A percentile compares a stretch with the other conserved stretches of the same genome.
phyloP scores from a whole-genome alignment of 2,329 filamentous ascomycete genomes.

The Graphium sp. region DNA sequence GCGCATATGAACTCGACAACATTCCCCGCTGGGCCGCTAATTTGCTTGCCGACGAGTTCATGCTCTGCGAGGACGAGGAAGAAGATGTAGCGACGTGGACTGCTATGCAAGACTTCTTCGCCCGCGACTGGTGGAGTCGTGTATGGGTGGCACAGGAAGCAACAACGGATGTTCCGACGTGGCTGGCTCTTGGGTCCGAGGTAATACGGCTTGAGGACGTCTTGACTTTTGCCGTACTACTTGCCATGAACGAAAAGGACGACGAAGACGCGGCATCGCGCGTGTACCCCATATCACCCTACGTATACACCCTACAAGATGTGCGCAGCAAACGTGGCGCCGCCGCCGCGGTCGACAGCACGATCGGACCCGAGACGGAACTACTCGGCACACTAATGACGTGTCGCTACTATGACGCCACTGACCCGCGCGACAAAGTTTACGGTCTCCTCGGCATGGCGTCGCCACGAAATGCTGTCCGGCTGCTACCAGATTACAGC shows the following conservation, averaged over 20 bases:
- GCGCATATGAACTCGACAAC: slow-evolving; percentile 1
- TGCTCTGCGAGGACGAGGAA: slow-evolving; percentile 5
- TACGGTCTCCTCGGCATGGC: slow-evolving; percentile 10
- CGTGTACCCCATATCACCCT: slow-evolving; percentile 6
- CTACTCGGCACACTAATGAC: slow-evolving; percentile 6
- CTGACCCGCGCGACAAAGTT: slow-evolving; percentile 11
- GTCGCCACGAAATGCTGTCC: slow-evolving; percentile 1
- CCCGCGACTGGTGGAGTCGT: slow-evolving; percentile 6
- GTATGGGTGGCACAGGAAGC: slow-evolving; percentile 6
- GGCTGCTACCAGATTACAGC: slow-evolving; percentile 8
- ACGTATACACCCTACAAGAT: slow-evolving; percentile 6
- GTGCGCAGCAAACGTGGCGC: slow-evolving; percentile 4
- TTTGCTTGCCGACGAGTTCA: slow-evolving; percentile 6
- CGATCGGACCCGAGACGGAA: too few relatives aligned
- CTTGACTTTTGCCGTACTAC: slow-evolving; percentile 6
- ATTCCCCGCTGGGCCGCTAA: slow-evolving; percentile 5
- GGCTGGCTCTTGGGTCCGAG: slow-evolving; percentile 5
- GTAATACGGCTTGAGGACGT: slow-evolving; percentile 4
- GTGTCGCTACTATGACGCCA: slow-evolving; percentile 7
- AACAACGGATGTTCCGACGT: slow-evolving; percentile 5
- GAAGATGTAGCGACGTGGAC: slow-evolving; percentile 4
- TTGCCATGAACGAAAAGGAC: slow-evolving; percentile 6
- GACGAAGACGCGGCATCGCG: slow-evolving; percentile 6
- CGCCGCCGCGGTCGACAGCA: neutral
- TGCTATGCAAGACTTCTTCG: slow-evolving; percentile 6